phyloP scores from a whole-genome alignment of 371 early-diverging fungal species.

The Rhizopus stolonifer region DNA sequence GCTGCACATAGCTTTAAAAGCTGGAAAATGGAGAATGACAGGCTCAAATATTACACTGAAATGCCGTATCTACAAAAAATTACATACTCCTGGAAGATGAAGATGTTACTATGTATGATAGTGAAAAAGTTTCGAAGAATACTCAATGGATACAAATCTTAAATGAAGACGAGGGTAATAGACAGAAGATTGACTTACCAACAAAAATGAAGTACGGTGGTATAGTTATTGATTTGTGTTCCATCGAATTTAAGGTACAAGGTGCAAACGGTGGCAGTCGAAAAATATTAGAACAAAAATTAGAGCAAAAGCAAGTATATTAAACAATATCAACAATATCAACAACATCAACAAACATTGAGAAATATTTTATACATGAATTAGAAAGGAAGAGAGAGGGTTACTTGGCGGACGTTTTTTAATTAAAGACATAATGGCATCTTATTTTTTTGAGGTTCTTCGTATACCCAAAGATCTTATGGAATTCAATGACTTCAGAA shows the following conservation, averaged over 20 bases:
- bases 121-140: slow-evolving; percentile 14
- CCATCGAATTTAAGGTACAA: slow-evolving; percentile 13
- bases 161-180: slow-evolving; percentile 9
- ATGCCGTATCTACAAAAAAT: slow-evolving; percentile 12
- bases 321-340: slow-evolving; percentile 15
- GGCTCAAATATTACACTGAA: slow-evolving; percentile 5
- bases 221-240: slow-evolving; percentile 9
- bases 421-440: slow-evolving; percentile 10
- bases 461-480: slow-evolving; percentile 12
- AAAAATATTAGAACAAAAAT: slow-evolving; percentile 21
- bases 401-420: slow-evolving; percentile 8
- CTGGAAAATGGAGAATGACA: slow-evolving; percentile 16
- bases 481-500: slow-evolving; percentile 16
- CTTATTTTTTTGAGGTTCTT: slow-evolving; percentile 1
- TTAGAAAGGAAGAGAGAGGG: slow-evolving; percentile 7
- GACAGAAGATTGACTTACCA: slow-evolving; percentile 5
- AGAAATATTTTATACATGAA: slow-evolving; percentile 7
- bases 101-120: slow-evolving; percentile 11
- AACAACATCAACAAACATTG: slow-evolving; percentile 7
- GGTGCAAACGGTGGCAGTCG: slow-evolving; percentile 14
- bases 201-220: slow-evolving; percentile 6
- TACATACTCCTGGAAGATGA: slow-evolving; percentile 15
- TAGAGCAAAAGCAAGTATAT: no score
- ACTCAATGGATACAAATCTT: slow-evolving; percentile 7
- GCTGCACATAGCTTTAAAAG: slow-evolving; percentile 13